Evolutionary conservation across 202 grass and related monocot species (phyloP).

Genomic region (Bolboschoenoplectus hybrid): DNA sequence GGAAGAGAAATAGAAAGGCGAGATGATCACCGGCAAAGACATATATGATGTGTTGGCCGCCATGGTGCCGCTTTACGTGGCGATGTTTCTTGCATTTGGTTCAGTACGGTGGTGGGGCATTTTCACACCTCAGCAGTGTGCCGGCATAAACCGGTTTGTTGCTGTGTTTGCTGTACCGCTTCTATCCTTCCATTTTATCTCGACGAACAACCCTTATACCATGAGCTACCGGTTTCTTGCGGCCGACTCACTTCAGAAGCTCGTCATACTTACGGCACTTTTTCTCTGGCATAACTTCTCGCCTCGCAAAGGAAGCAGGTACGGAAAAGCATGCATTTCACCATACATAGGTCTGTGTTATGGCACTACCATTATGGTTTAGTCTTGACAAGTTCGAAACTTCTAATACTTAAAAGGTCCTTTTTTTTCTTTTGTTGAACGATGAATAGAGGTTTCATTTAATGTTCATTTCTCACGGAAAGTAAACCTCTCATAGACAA

Average conservation of each 20-base stretch:
- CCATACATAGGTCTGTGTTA: neutral
- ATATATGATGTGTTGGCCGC: constrained; percentile 95
- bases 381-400: neutral
- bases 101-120: constrained; percentile 94
- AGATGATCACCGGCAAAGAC: constrained; percentile 87
- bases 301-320: constrained; percentile 50
- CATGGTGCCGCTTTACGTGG: constrained; percentile 88
- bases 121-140: constrained; percentile 91
- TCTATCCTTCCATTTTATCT: constrained; percentile 98
- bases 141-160: constrained; percentile 98
- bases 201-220: constrained; percentile 75
- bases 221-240: constrained; percentile 97
- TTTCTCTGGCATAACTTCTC: constrained; percentile 76
- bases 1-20: neutral
- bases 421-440: neutral
- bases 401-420: neutral
- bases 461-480: neutral
- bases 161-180: constrained; percentile 96
- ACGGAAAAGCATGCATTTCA: neutral
- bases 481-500: neutral
- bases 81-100: constrained; percentile 91
- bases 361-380: neutral
- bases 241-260: constrained; percentile 91
- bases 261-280: constrained; percentile 76
- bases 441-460: neutral